Evolutionary conservation across 139 green algal species (phyloP).

Genomic region (Chlorella vulgaris): DNA sequence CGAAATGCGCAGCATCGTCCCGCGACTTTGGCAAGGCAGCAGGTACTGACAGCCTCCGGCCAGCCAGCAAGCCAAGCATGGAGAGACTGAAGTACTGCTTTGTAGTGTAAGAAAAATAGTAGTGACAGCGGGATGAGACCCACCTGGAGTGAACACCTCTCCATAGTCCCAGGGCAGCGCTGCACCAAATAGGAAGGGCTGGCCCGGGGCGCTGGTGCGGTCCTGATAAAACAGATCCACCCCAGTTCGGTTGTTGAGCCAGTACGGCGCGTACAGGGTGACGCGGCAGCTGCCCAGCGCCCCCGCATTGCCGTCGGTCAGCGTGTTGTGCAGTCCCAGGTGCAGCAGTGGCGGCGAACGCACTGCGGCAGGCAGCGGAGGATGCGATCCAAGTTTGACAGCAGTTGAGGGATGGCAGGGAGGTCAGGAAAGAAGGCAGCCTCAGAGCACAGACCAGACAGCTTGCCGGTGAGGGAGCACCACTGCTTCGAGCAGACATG

Average conservation of each 20-base stretch:
- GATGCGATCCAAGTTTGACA: too few relatives aligned
- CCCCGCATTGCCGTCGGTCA: slow-evolving; percentile 18
- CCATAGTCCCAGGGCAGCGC: slow-evolving; percentile 47
- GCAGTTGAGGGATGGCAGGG: background rate
- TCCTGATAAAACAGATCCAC: slow-evolving; percentile 80
- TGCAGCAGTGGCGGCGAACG: slow-evolving; percentile 52
- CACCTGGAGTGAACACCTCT: slow-evolving; percentile 54
- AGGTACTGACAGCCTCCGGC: too few relatives aligned
- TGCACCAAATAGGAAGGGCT: slow-evolving; percentile 42
- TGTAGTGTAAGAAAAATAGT: too few relatives aligned
- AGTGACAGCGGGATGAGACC: background rate
- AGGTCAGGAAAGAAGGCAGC: background rate
- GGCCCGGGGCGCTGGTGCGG: slow-evolving; percentile 26
- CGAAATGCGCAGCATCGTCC: too few relatives aligned
- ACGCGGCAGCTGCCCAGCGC: slow-evolving; percentile 53
- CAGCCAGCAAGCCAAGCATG: too few relatives aligned
- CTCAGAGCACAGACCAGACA: background rate
- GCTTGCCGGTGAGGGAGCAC: too few relatives aligned
- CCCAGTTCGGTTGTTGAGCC: slow-evolving; percentile 85
- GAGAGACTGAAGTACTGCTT: too few relatives aligned
- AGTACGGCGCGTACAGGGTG: slow-evolving; percentile 70
- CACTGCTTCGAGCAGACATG: too few relatives aligned
- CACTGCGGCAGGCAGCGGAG: background rate
- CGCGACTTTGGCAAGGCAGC: too few relatives aligned
- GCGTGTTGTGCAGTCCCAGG: slow-evolving; percentile 68